Base-by-base conservation (phyloP, 148 eudicot species). In the Rhododendron williamsianum region DNA sequence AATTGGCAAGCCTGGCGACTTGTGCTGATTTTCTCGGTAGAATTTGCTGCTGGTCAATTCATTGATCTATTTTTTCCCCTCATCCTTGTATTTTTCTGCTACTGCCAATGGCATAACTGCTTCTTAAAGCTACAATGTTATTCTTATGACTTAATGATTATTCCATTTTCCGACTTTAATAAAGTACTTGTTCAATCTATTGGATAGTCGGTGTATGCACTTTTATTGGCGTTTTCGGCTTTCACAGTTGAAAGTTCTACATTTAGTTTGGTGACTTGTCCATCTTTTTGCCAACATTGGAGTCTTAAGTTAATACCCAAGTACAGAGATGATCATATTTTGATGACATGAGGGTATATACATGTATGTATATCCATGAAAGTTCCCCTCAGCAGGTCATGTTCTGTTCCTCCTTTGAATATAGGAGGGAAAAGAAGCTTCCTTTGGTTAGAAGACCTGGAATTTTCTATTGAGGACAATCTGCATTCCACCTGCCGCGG, bases 1-100 rank as follows among this genome's bases (percentile, higher is more conserved):
- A 87, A 87, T 87, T 72, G 89, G 91, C 58, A 88, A 91, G 80
- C 91, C 89, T 4, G 79, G 81, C 1, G 91, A 90, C 63, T 91
- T 91, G 78, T 52, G 76, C 86, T 89, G 86, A 91, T 56, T 72
- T 81, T 67, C 15, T 19, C 18, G 27, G 35, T 76, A 79, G 58
- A 49, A 73, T 7, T 79, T 33, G 58, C 81, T 16, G 36, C 30
- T 56, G 72, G 49, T 83, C 11, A 67, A 45, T 76, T 45, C 38
- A 10, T 74, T 33, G 16, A 21, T 74, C 30, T 63, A 33, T 41
- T 7, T 48, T 41, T 13, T 46, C 21, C 2, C 36, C 69, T 51
- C 18, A 13, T 67, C 13, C 27, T 54, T n/a, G 9, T 33, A 85
- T 10, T 74, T 12, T 38, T 45, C n/a, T 56, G 36, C 54, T n/a